A percentile compares a stretch with the other conserved stretches of the same genome.
Conservation (phyloP, 768 basidiomycete species). For the Phlebiopsis flavidoalba region DNA sequence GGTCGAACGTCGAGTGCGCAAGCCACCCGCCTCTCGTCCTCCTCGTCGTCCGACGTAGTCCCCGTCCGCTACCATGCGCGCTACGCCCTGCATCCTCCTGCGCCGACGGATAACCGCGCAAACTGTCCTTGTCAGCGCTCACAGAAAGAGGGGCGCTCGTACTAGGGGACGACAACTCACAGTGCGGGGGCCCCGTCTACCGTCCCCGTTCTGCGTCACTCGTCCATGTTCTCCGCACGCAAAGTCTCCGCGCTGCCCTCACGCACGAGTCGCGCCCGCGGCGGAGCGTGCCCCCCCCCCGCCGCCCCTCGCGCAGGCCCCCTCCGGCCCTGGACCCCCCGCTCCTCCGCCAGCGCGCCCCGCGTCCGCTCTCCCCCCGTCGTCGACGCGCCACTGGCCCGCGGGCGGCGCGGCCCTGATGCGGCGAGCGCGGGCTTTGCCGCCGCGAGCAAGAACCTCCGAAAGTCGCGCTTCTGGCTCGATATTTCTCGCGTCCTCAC, state of each 20-base stretch:
- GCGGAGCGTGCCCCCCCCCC: constrained; percentile 46
- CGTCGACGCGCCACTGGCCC: constrained; percentile 67
- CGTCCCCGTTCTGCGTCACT: constrained; percentile 35
- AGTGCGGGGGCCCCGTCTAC: constrained; percentile 40
- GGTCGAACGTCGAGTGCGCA: constrained; percentile 68
- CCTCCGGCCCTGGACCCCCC: constrained; percentile 37
- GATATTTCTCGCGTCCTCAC: constrained; percentile 87
- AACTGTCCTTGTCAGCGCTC: neutral
- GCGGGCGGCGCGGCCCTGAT: constrained; percentile 41
- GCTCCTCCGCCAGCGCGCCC: constrained; percentile 5
- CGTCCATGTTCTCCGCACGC: constrained; percentile 39
- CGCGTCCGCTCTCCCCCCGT: constrained; percentile 21
- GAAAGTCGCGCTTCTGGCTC: constrained; percentile 76
- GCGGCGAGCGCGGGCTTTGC: constrained; percentile 66
- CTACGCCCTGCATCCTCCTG: neutral
- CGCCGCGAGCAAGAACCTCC: constrained; percentile 79
- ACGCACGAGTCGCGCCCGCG: constrained; percentile 40
- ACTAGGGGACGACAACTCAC: constrained; percentile 28
- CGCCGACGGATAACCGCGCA: neutral
- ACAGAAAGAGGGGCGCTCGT: neutral
- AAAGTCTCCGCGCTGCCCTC: constrained; percentile 64
- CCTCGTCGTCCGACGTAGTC: constrained; percentile 53
- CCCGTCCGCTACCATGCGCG: neutral
- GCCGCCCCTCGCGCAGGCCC: constrained; percentile 51
- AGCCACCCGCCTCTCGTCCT: constrained; percentile 81